A percentile compares a stretch with the other conserved stretches of the same genome.
phyloP scores from a whole-genome alignment of 192 early-diverging fungal genomes.

The Kickxella alabastrina region DNA sequence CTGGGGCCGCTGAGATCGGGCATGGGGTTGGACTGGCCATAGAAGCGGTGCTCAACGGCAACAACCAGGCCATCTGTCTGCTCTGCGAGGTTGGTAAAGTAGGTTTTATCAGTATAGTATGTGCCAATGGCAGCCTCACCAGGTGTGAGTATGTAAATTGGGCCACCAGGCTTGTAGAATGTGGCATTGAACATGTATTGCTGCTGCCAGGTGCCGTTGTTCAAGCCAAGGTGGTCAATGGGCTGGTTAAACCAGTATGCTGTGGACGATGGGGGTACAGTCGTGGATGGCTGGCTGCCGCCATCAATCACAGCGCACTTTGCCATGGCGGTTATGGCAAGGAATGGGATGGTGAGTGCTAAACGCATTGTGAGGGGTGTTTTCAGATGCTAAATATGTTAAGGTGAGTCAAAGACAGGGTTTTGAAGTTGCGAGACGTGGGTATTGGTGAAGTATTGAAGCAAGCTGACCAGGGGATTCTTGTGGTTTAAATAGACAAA shows the following conservation, averaged over 20 bases:
- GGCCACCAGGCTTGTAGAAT: slow-evolving; percentile 36
- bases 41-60: slow-evolving; percentile 60
- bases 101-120: slow-evolving; percentile 11
- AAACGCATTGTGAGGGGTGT: slow-evolving; percentile 7
- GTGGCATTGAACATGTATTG: slow-evolving; percentile 34
- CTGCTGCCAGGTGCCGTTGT: slow-evolving; percentile 23
- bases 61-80: slow-evolving; percentile 55
- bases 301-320: slow-evolving; percentile 4
- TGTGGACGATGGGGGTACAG: slow-evolving; percentile 18
- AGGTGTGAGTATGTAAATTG: slow-evolving; percentile 28
- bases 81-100: slow-evolving; percentile 47
- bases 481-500: too few relatives aligned
- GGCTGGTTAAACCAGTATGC: slow-evolving; percentile 32
- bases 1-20: slow-evolving; percentile 36
- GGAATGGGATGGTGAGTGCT: background rate
- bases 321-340: slow-evolving; percentile 5
- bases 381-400: too few relatives aligned
- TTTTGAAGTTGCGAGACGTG: too few relatives aligned
- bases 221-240: slow-evolving; percentile 31
- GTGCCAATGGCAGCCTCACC: slow-evolving; percentile 17
- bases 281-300: background rate
- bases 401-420: too few relatives aligned
- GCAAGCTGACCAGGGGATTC: too few relatives aligned
- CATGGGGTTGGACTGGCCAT: slow-evolving; percentile 54
- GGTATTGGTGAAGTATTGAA: too few relatives aligned